Evolutionary conservation across 2,329 filamentous ascomycete species (phyloP), one percentile per base, ranked within the genome.

Genomic region (Zopfia rhizophila): DNA sequence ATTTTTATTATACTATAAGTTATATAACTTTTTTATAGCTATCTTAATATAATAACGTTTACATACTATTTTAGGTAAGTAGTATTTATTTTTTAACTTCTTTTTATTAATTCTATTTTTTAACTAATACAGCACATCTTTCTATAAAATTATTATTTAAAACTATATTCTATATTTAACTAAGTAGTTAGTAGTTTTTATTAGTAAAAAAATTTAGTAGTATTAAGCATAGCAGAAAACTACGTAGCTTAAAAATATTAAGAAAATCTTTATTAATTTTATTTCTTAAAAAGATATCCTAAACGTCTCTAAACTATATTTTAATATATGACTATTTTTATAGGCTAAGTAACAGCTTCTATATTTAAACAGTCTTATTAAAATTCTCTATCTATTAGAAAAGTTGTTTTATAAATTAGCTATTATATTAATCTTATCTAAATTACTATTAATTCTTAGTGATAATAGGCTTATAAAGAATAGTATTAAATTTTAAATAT

Each of bases 391-490:
- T 55, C 3, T 44, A 31, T 28, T 33, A 32, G 21, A 55, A 49
- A 12, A 55, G 44, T 25, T 56, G 42, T 18, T 56, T 30, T 6
- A 56, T 41, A 14, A 46, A 49, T 11, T 38, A 23, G 24, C 51
- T 40, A 36, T 50, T 53, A 22, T 14, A 16, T 11, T 43, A 17
- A 4, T 51, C 40, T 49, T 43, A 56, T 37, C 33, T 37, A 14
- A 56, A 56, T 14, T 56, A 43, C 32, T 56, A 44, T 51, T 56
- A 40, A 21, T 42, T 31, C 12, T 48, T 32, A 7, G 49, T 51
- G 27, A 56, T 51, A 22, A 56, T 45, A 17, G 42, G 49, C 22
- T 41, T 39, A 28, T 50, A 14, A 38, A 54, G 43, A 11, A 23
- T 23, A 11, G 13, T 23, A 27, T 29, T 7, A 25, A 32, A 38